Conservation (phyloP, 192 early-diverging fungal species). For the Phycomyces nitens region DNA sequence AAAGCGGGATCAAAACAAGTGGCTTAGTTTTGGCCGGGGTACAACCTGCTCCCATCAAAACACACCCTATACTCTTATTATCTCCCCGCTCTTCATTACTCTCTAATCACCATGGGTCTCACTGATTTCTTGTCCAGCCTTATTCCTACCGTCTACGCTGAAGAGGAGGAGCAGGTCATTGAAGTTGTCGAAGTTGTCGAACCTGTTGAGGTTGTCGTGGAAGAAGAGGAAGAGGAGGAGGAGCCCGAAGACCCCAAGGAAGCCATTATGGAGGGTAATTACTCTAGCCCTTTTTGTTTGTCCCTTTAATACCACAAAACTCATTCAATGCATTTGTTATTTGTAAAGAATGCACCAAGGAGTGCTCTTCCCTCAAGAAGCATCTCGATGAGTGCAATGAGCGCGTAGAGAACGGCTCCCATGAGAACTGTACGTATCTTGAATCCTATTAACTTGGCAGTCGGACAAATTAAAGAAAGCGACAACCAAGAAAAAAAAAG, state of each 20-base stretch:
- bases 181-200: constrained; percentile 29
- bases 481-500: background rate
- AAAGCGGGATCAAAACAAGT: background rate
- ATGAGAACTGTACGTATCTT: constrained; percentile 65
- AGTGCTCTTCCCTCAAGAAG: constrained; percentile 70
- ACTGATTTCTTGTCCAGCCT: constrained; percentile 36
- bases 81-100: background rate
- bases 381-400: constrained; percentile 73
- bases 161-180: constrained; percentile 40
- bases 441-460: background rate
- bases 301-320: background rate
- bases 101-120: constrained; percentile 31
- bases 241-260: constrained; percentile 48
- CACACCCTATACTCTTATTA: background rate
- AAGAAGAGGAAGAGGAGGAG: background rate
- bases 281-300: background rate
- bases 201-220: background rate
- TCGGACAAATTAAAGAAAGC: background rate
- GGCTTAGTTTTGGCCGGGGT: constrained; percentile 1
- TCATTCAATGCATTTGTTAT: background rate
- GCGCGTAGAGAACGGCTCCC: constrained; percentile 70
- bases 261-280: constrained; percentile 55
- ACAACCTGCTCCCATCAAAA: background rate
- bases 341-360: constrained; percentile 56
- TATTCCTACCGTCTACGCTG: constrained; percentile 64